Evolutionary conservation across 768 basidiomycete species (phyloP).

Genomic region (Termitomyces sp.): DNA sequence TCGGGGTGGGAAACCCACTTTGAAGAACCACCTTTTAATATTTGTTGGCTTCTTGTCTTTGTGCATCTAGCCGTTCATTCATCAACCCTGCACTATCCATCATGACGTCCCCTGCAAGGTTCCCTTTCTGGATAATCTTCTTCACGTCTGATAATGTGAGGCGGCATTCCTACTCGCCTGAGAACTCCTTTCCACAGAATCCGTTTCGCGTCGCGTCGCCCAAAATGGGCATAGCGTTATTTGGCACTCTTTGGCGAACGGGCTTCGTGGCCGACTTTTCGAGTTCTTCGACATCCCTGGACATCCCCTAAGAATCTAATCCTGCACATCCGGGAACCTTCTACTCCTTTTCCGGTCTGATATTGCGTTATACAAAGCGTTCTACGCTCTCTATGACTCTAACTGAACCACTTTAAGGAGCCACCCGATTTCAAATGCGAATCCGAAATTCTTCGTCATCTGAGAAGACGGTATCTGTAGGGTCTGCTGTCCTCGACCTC

Average conservation of each 20-base stretch:
- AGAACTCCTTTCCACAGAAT: neutral
- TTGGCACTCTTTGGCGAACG: neutral
- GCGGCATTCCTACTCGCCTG: too few species aligned
- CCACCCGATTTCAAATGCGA: neutral
- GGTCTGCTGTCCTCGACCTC: neutral
- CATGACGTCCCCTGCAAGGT: neutral
- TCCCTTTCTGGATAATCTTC: neutral
- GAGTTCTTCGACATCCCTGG: neutral
- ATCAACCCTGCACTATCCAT: neutral
- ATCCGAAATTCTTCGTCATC: neutral
- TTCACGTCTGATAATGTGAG: neutral
- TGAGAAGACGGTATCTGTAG: neutral
- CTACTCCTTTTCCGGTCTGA: neutral
- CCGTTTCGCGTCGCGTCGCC: neutral
- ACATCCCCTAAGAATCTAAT: neutral
- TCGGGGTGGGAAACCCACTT: neutral
- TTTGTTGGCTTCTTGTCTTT: neutral
- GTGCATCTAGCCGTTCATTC: neutral
- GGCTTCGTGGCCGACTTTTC: neutral
- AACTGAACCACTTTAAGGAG: neutral
- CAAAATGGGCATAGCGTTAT: neutral
- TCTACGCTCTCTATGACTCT: neutral
- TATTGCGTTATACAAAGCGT: neutral
- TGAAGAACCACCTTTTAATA: too few species aligned
- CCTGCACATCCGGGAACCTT: neutral